These are phyloP conservation scores for Polygonum maritimum DNA, from an alignment of 148 eudicot species.

Conservation along the genomic window DNA sequence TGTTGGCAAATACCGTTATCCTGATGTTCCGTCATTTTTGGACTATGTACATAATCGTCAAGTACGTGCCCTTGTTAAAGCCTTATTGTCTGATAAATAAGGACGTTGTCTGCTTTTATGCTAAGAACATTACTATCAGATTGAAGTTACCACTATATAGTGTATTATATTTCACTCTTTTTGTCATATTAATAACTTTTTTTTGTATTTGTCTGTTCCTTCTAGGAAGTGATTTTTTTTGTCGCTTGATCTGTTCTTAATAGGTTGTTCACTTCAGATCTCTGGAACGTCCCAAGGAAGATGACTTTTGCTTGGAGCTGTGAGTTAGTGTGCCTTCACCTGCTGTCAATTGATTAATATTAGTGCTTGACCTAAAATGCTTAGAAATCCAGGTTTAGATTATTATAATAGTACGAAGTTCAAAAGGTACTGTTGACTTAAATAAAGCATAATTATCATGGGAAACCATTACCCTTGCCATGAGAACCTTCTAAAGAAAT, in stretches of 20 bases:
- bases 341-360: neutral
- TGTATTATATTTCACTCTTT: neutral
- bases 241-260: conserved; percentile 5
- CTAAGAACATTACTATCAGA: neutral
- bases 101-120: neutral
- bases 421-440: neutral
- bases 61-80: conserved; percentile 23
- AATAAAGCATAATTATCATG: neutral
- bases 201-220: neutral
- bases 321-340: conserved; percentile 33
- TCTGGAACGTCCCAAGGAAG: conserved; percentile 86
- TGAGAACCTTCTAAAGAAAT: neutral
- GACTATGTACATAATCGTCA: conserved; percentile 72
- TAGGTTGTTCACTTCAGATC: conserved; percentile 90
- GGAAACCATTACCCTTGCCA: neutral
- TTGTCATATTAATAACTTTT: neutral
- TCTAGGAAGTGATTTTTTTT: neutral
- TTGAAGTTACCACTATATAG: neutral
- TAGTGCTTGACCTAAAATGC: neutral
- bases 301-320: conserved; percentile 82
- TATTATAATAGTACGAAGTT: neutral
- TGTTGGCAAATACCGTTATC: conserved; percentile 42
- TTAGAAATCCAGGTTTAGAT: neutral
- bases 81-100: neutral
- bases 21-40: conserved; percentile 61